phyloP scores from a whole-genome alignment of 257 asterid genomes.

The Echium plantagineum region DNA sequence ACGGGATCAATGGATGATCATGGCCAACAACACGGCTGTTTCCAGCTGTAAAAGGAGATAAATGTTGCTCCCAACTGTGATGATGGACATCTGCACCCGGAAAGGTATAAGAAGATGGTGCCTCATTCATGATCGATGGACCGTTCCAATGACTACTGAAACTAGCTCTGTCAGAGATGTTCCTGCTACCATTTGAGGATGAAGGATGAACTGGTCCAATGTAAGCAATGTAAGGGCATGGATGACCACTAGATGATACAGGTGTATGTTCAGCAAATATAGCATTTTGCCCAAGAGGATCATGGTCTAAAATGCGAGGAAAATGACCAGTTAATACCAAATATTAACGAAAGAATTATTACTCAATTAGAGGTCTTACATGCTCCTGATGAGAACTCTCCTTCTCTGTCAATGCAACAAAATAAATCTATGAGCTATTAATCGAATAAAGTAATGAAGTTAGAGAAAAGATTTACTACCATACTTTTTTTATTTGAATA shows the following conservation, averaged over 20 bases:
- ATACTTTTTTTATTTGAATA: neutral
- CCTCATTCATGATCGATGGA: conserved; percentile 50
- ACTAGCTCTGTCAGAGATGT: conserved; percentile 55
- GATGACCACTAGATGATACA: conserved; percentile 60
- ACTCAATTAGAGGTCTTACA: conserved; percentile 41
- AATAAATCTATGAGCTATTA: conserved; percentile 18
- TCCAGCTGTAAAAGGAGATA: conserved; percentile 39
- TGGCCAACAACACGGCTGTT: conserved; percentile 46
- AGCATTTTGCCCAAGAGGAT: conserved; percentile 50
- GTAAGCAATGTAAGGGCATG: conserved; percentile 76
- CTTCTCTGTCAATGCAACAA: conserved; percentile 50
- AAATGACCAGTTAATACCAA: neutral
- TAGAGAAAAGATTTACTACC: neutral
- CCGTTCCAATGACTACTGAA: conserved; percentile 63
- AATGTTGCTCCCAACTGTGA: conserved; percentile 60
- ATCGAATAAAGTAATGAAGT: conserved; percentile 6
- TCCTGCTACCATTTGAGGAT: conserved; percentile 55
- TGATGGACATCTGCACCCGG: conserved; percentile 53
- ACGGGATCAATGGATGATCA: conserved; percentile 45
- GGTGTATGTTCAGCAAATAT: conserved; percentile 59
- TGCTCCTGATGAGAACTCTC: conserved; percentile 61
- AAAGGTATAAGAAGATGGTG: conserved; percentile 49
- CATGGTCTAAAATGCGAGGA: conserved; percentile 47
- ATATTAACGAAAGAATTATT: conserved; percentile 6
- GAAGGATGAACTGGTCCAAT: conserved; percentile 73